Conservation (phyloP, 2,329 filamentous ascomycete species). For the Incumbomyces lentus region DNA sequence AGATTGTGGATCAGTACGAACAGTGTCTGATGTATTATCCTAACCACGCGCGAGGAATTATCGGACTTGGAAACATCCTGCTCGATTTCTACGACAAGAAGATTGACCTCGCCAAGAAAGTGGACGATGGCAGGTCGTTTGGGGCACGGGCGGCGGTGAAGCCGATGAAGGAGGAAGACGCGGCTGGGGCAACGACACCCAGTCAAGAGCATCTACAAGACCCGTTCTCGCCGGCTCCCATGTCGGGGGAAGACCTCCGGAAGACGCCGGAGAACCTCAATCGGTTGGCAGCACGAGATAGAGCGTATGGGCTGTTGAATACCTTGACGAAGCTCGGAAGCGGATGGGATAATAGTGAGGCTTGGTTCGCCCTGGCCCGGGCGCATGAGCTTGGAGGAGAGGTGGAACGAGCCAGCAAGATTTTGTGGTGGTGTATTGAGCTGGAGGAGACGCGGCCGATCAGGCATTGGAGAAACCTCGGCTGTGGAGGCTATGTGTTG, state of each 20-base stretch:
- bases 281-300: conserved; percentile 77
- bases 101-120: conserved; percentile 24
- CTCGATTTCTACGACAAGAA: conserved; percentile 67
- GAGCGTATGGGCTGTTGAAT: conserved; percentile 74
- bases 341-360: conserved; percentile 86
- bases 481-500: conserved; percentile 56
- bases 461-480: conserved; percentile 65
- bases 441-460: conserved; percentile 76
- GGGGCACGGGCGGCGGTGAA: conserved; percentile 22
- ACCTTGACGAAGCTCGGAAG: conserved; percentile 73
- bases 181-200: conserved; percentile 3
- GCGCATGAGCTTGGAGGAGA: conserved; percentile 83
- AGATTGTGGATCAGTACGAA: conserved; percentile 70
- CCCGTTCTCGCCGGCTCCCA: not conserved
- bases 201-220: conserved; percentile 2
- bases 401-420: conserved; percentile 77
- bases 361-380: conserved; percentile 79
- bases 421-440: conserved; percentile 95
- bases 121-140: conserved; percentile 17
- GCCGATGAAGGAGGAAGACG: conserved; percentile 7
- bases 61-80: conserved; percentile 74
- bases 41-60: conserved; percentile 68
- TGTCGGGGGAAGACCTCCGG: conserved; percentile 27
- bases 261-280: conserved; percentile 62
- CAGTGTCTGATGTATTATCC: conserved; percentile 67